These are phyloP conservation scores for Cantharellus cinnabarinus DNA, from an alignment of 768 basidiomycete genomes.

Conservation along the genomic window DNA sequence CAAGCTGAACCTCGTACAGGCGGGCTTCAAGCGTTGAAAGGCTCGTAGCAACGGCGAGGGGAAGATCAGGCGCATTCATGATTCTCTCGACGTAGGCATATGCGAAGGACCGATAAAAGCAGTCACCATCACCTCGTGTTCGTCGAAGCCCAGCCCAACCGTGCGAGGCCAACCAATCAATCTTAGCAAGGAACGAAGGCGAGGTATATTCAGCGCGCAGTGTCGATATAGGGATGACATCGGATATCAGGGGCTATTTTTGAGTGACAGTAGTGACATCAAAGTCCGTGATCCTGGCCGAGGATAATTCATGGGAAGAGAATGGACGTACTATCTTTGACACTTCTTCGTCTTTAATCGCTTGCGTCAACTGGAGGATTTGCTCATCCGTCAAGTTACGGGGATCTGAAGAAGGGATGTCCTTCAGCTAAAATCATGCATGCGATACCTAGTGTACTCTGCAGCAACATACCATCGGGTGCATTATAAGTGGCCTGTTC, in stretches of 20 bases:
- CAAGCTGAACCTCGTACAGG: slow-evolving; percentile 29
- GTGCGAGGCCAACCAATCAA: neutral
- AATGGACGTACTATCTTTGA: neutral
- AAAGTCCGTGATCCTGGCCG: too few relatives aligned
- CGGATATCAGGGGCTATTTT: neutral
- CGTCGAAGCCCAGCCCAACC: slow-evolving; percentile 29
- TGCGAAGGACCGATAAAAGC: slow-evolving; percentile 77
- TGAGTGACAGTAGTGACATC: neutral
- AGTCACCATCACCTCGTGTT: slow-evolving; percentile 57
- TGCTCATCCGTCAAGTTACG: slow-evolving; percentile 10
- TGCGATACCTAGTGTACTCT: neutral
- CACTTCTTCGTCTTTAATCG: slow-evolving; percentile 6
- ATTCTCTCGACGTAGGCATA: slow-evolving; percentile 67
- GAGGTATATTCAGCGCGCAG: neutral
- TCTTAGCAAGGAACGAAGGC: neutral
- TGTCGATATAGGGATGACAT: neutral
- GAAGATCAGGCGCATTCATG: slow-evolving; percentile 24
- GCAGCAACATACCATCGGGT: neutral
- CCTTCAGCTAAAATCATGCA: neutral
- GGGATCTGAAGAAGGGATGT: neutral
- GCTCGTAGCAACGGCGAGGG: slow-evolving; percentile 25
- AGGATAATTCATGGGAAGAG: neutral
- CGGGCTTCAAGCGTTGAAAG: slow-evolving; percentile 33
- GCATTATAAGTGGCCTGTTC: neutral
- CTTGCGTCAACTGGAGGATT: slow-evolving; percentile 7